Conservation (phyloP, 192 early-diverging fungal genomes). For the Chytriomyces sp. region DNA sequence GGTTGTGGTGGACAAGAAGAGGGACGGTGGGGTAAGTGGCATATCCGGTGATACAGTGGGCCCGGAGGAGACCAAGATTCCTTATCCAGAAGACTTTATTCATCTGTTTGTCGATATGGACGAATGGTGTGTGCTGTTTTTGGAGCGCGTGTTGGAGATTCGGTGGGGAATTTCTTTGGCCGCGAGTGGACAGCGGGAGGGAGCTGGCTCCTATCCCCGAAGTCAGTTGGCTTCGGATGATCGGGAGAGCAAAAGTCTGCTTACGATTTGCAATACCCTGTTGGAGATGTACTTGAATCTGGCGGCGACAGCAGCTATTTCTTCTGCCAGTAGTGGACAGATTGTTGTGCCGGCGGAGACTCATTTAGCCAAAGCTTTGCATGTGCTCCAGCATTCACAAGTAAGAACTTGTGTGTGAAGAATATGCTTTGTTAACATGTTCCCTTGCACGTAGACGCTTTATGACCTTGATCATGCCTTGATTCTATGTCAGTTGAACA, state of each 20-base stretch:
- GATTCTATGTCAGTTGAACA: constrained; percentile 82
- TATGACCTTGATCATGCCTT: constrained; percentile 93
- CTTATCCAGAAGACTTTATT: constrained; percentile 65
- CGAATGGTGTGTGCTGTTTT: constrained; percentile 75
- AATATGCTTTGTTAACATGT: background rate
- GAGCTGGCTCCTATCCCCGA: constrained; percentile 7
- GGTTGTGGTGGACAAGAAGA: background rate
- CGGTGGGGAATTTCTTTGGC: constrained; percentile 63
- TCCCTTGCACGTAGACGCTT: constrained; percentile 34
- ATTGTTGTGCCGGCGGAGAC: background rate
- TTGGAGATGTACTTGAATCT: constrained; percentile 83
- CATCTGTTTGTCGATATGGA: constrained; percentile 86
- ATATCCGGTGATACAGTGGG: background rate
- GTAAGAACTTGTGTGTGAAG: constrained; percentile 36
- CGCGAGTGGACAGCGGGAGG: constrained; percentile 16
- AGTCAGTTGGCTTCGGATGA: constrained; percentile 55
- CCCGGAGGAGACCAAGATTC: constrained; percentile 4
- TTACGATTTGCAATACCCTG: constrained; percentile 86
- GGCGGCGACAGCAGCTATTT: constrained; percentile 32
- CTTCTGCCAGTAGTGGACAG: background rate
- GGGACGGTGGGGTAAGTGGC: background rate
- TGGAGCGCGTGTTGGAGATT: constrained; percentile 80
- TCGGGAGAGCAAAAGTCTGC: constrained; percentile 43
- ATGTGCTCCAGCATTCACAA: constrained; percentile 67
- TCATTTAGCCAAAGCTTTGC: constrained; percentile 64